Percentiles rank a stretch among this genome's conserved stretches.
phyloP scores from a whole-genome alignment of 2,329 filamentous ascomycete species.

The Aureobasidium sp. region DNA sequence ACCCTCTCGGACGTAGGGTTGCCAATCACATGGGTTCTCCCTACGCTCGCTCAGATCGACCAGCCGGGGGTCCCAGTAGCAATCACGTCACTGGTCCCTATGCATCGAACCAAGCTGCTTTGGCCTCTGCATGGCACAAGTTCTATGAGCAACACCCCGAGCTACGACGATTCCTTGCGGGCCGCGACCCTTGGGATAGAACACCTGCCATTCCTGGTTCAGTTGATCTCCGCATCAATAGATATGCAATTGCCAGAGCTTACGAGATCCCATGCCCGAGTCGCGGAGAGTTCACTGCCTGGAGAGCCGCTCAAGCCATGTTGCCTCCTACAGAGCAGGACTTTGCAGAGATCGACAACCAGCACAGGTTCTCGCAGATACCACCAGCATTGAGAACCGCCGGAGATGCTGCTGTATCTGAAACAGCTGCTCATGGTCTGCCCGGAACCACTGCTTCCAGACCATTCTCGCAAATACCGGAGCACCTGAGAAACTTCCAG shows the following conservation, averaged over 20 bases:
- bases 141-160: not conserved
- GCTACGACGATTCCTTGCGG: not conserved
- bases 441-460: not conserved
- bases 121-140: not conserved
- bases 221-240: not conserved
- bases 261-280: not conserved
- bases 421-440: no score
- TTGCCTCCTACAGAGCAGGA: not conserved
- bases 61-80: not conserved
- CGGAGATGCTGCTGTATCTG: not conserved
- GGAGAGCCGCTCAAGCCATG: not conserved
- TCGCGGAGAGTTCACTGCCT: not conserved
- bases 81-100: not conserved
- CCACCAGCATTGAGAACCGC: not conserved
- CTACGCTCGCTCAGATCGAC: not conserved
- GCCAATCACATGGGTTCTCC: not conserved
- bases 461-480: not conserved
- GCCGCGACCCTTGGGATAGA: not conserved
- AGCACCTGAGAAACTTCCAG: not conserved
- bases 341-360: not conserved
- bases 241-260: not conserved
- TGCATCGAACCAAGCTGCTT: not conserved
- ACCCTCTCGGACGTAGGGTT: not conserved
- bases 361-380: not conserved
- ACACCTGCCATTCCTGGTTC: not conserved